A percentile compares a stretch with the other conserved stretches of the same genome.
These are phyloP conservation scores for Simplicillium sp. DNA, from an alignment of 2,329 filamentous ascomycete species.

Conservation along the genomic window DNA sequence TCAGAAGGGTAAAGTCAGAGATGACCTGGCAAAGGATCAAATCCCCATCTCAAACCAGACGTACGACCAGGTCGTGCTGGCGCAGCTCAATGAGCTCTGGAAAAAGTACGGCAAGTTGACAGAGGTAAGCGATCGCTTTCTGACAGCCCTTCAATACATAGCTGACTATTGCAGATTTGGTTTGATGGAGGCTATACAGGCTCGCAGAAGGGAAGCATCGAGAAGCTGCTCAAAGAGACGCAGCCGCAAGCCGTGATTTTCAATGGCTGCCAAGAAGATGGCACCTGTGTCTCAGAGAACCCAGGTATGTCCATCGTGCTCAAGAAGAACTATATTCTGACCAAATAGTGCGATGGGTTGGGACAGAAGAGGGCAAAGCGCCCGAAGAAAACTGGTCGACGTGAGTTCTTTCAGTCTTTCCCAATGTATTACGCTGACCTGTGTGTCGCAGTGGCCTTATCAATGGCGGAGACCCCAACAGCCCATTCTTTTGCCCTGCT, in stretches of 20 bases:
- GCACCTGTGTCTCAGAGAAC: conserved; percentile 12
- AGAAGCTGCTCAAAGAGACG: conserved; percentile 10
- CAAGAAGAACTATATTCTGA: background rate
- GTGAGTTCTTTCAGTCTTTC: conserved; percentile 4
- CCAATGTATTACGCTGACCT: background rate
- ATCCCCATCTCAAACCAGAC: conserved; percentile 13
- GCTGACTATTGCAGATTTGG: conserved; percentile 12
- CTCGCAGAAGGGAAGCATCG: conserved; percentile 11
- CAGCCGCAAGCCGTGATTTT: conserved; percentile 14
- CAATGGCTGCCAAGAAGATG: conserved; percentile 13
- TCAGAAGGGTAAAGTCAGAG: conserved; percentile 10
- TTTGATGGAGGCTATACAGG: conserved; percentile 16
- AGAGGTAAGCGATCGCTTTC: conserved; percentile 10
- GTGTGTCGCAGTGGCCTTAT: conserved; percentile 4
- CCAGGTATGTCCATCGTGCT: background rate
- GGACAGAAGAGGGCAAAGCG: conserved; percentile 12
- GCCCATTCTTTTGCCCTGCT: conserved; percentile 12
- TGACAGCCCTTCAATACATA: background rate
- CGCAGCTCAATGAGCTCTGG: conserved; percentile 15
- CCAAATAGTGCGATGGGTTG: conserved; percentile 12
- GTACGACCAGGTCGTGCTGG: conserved; percentile 14
- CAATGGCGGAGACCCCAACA: conserved; percentile 12
- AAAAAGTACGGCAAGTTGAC: conserved; percentile 13
- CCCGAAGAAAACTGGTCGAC: conserved; percentile 16
- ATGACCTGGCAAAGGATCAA: conserved; percentile 10